Evolutionary conservation across 768 basidiomycete genomes (phyloP).

Genomic region (Pleurotus tuoliensis): DNA sequence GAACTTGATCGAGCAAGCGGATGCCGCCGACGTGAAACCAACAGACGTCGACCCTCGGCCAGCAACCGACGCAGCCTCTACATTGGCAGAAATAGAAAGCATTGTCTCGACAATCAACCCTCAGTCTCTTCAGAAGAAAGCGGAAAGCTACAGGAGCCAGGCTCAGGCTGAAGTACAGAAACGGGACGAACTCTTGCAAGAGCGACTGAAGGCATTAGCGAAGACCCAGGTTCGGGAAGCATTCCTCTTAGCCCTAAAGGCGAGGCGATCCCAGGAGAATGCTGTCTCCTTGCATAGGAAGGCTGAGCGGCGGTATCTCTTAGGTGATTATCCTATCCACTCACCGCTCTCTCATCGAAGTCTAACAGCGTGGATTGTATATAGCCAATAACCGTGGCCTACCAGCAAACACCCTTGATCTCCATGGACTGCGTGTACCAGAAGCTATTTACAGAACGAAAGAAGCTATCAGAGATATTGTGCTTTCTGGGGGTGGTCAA

Average conservation of each 20-base stretch:
- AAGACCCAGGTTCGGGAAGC: background rate
- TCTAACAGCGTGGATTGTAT: slow-evolving; percentile 5
- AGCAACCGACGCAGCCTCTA: background rate
- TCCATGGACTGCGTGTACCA: slow-evolving; percentile 43
- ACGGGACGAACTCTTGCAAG: background rate
- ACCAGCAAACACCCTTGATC: slow-evolving; percentile 36
- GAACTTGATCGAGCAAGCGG: too few species aligned
- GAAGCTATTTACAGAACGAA: slow-evolving; percentile 46
- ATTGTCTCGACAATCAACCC: background rate
- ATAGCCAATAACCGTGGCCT: slow-evolving; percentile 36
- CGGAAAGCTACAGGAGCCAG: background rate
- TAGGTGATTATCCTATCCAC: slow-evolving; percentile 28
- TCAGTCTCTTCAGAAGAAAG: background rate
- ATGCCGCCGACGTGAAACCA: too few species aligned
- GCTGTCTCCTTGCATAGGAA: slow-evolving; percentile 32
- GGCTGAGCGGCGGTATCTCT: slow-evolving; percentile 42
- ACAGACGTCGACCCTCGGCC: background rate
- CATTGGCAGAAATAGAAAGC: background rate
- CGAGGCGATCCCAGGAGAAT: background rate
- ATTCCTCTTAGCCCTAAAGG: slow-evolving; percentile 1
- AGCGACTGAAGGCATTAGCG: background rate
- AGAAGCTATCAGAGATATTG: slow-evolving; percentile 35
- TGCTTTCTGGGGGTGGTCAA: slow-evolving; percentile 23
- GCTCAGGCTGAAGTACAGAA: background rate
- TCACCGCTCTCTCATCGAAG: background rate